Conservation (phyloP, 352 stramenopile species). For the Phytophthora fragariaefolia region DNA sequence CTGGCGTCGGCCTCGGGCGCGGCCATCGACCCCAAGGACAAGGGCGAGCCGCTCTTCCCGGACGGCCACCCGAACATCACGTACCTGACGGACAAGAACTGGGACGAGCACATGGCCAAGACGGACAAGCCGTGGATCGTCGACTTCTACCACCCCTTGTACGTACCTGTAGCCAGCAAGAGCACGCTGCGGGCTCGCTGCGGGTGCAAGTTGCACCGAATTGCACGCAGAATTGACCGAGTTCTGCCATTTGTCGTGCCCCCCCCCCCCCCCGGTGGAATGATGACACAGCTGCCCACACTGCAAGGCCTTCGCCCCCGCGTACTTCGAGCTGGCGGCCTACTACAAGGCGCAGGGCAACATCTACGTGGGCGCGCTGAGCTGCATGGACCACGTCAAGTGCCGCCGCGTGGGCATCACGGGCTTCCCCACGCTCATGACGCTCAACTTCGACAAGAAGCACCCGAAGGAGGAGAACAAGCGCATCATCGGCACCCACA, state of each 20-base stretch:
- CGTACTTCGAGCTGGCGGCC: constrained; percentile 66
- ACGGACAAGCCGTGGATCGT: constrained; percentile 85
- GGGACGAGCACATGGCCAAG: constrained; percentile 71
- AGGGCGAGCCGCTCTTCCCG: constrained; percentile 77
- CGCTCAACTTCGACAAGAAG: constrained; percentile 83
- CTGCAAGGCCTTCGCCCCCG: constrained; percentile 80
- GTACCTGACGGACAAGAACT: constrained; percentile 88
- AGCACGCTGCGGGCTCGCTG: not conserved
- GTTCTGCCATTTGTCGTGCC: constrained; percentile 21
- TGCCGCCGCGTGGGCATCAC: constrained; percentile 81
- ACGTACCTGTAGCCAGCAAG: constrained; percentile 28
- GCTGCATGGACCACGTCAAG: constrained; percentile 89
- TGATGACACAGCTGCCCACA: constrained; percentile 67
- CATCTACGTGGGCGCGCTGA: constrained; percentile 79
- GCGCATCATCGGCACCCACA: constrained; percentile 82
- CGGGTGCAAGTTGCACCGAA: not conserved
- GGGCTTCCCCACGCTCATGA: constrained; percentile 82
- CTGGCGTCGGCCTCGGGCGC: constrained; percentile 34
- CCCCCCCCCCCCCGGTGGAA: no score
- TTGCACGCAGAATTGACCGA: constrained; percentile 23
- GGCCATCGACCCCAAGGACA: constrained; percentile 72
- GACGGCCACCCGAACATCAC: constrained; percentile 88
- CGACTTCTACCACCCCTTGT: constrained; percentile 90
- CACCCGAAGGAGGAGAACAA: constrained; percentile 67
- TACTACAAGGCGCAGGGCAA: constrained; percentile 76